Conservation (phyloP, 768 basidiomycete genomes). For the Heimioporus sp. region DNA sequence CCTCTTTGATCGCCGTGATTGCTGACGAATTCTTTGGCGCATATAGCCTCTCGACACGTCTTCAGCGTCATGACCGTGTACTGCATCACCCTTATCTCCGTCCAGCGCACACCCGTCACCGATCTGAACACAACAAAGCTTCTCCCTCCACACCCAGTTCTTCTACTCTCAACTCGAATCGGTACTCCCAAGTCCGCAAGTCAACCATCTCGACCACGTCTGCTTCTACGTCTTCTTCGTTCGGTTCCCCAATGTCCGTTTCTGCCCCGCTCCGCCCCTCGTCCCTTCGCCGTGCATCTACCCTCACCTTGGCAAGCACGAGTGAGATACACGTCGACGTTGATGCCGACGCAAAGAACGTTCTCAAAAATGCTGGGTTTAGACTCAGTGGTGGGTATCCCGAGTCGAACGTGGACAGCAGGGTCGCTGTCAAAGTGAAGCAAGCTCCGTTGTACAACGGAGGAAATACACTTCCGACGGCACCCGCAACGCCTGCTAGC, state of each 20-base stretch:
- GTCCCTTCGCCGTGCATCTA: conserved; percentile 41
- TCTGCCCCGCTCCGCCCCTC: conserved; percentile 39
- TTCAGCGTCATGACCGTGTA: conserved; percentile 61
- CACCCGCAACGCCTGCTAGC: conserved; percentile 8
- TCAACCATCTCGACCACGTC: conserved; percentile 28
- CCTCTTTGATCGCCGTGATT: conserved; percentile 3
- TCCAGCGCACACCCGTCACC: conserved; percentile 27
- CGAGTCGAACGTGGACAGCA: conserved; percentile 15
- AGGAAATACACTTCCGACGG: neutral
- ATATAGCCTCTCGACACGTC: conserved; percentile 60
- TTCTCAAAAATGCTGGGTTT: conserved; percentile 5
- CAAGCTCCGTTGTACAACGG: conserved; percentile 59
- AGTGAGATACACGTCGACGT: conserved; percentile 11
- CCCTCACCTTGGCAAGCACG: conserved; percentile 27
- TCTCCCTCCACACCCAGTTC: conserved; percentile 62
- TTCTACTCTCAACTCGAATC: conserved; percentile 54
- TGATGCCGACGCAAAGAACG: conserved; percentile 11
- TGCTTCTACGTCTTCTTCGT: conserved; percentile 29
- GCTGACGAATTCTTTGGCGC: conserved; percentile 11
- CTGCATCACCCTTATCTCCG: conserved; percentile 63
- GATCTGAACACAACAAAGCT: conserved; percentile 19
- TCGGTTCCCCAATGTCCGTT: conserved; percentile 37
- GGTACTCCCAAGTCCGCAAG: conserved; percentile 27
- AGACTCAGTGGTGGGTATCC: conserved; percentile 14
- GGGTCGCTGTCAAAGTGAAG: conserved; percentile 25